Evolutionary conservation across 108 stramenopile species (phyloP).

Genomic region (Discostella stelligeroides): DNA sequence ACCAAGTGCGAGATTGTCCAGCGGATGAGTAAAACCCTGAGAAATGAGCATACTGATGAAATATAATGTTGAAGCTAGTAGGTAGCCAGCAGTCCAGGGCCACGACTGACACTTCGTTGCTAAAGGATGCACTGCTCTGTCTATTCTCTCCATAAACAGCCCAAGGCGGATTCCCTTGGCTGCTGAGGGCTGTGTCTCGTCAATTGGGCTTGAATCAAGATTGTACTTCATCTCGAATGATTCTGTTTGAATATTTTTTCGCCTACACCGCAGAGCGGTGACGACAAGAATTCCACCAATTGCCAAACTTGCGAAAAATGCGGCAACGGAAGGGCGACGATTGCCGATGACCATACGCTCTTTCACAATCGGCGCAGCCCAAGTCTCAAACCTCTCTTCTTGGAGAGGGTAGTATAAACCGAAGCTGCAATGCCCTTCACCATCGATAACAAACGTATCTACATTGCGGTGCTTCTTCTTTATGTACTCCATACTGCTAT

Average conservation of each 20-base stretch:
- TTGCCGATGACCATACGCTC: constrained; percentile 40
- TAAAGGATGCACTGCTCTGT: constrained; percentile 3
- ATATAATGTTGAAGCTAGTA: constrained; percentile 34
- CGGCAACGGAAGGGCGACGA: constrained; percentile 14
- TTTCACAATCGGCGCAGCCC: constrained; percentile 42
- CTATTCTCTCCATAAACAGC: constrained; percentile 2
- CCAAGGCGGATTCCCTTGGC: not conserved
- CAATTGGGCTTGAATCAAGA: constrained; percentile 5
- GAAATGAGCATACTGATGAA: constrained; percentile 40
- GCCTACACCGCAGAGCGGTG: not conserved
- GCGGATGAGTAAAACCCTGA: constrained; percentile 53
- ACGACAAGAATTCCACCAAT: constrained; percentile 19
- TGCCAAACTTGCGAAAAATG: constrained; percentile 29
- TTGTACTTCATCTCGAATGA: not conserved
- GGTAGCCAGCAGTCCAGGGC: constrained; percentile 43
- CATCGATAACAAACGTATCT: constrained; percentile 46
- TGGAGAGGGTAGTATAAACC: constrained; percentile 58
- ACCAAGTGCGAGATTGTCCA: constrained; percentile 58
- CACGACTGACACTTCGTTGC: constrained; percentile 19
- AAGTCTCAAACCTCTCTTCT: constrained; percentile 45
- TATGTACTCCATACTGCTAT: constrained; percentile 29
- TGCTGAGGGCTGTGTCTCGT: not conserved
- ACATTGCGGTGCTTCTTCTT: constrained; percentile 53
- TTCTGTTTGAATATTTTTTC: not conserved
- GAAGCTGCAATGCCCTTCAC: constrained; percentile 60